A percentile compares a stretch with the other conserved stretches of the same genome.
Evolutionary conservation across 1,139 yeast species (phyloP).

Genomic region (Magnusiomyces paraingens): DNA sequence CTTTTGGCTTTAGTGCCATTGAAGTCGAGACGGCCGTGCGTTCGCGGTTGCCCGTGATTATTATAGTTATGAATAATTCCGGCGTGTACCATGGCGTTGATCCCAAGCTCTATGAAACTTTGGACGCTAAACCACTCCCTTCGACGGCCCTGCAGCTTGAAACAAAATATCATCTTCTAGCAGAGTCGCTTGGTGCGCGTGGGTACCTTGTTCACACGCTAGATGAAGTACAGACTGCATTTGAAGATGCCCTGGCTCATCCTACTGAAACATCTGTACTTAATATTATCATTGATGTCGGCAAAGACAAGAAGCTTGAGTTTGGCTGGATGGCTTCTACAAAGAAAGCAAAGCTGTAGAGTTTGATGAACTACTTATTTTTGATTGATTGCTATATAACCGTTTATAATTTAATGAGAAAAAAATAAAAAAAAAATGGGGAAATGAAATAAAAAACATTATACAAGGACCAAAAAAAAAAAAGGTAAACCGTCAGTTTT

Average conservation of each 20-base stretch:
- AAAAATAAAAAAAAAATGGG: neutral
- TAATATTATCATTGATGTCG: conserved; percentile 53
- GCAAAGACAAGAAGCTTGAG: conserved; percentile 45
- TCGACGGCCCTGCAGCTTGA: conserved; percentile 51
- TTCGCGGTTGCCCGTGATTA: conserved; percentile 43
- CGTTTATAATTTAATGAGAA: neutral
- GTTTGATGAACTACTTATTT: neutral
- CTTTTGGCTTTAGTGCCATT: conserved; percentile 62
- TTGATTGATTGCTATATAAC: too few relatives aligned
- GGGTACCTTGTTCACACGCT: conserved; percentile 44
- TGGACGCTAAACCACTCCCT: conserved; percentile 36
- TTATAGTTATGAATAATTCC: conserved; percentile 61
- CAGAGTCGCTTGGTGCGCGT: conserved; percentile 47
- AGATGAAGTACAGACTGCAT: conserved; percentile 37
- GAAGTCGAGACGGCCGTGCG: conserved; percentile 60
- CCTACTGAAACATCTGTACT: conserved; percentile 38
- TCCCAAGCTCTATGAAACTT: conserved; percentile 29
- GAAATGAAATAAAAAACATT: neutral
- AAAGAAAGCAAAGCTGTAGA: conserved; percentile 22
- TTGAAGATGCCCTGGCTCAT: conserved; percentile 37
- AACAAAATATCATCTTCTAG: conserved; percentile 50
- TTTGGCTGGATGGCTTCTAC: conserved; percentile 60
- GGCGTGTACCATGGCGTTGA: conserved; percentile 60
- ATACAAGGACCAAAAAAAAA: neutral
- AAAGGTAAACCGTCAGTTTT: neutral